Conservation (phyloP, 2,329 filamentous ascomycete genomes). For the Fusarium stilboides region DNA sequence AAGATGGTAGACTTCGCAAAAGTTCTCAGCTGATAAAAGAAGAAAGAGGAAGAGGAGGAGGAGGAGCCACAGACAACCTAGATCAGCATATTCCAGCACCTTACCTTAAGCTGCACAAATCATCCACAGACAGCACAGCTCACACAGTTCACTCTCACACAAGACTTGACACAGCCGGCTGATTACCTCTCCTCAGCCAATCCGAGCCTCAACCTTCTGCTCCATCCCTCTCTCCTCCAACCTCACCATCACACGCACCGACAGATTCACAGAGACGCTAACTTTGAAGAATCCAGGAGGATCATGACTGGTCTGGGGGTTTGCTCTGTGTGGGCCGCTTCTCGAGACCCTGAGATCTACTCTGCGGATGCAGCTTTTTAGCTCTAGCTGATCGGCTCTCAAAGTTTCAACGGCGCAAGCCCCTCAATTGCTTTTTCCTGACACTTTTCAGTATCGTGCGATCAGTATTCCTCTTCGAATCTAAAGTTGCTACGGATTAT, state of each 20-base stretch:
- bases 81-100: slow-evolving; percentile 31
- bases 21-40: slow-evolving; percentile 35
- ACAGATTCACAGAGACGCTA: slow-evolving; percentile 36
- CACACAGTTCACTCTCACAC: slow-evolving; percentile 39
- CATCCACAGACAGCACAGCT: slow-evolving; percentile 41
- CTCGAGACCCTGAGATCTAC: slow-evolving; percentile 25
- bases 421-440: slow-evolving; percentile 29
- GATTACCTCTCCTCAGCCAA: slow-evolving; percentile 42
- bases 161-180: slow-evolving; percentile 36
- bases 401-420: slow-evolving; percentile 42
- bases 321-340: slow-evolving; percentile 35
- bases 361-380: slow-evolving; percentile 23
- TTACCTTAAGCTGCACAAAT: slow-evolving; percentile 41
- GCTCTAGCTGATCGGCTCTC: slow-evolving; percentile 28
- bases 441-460: slow-evolving; percentile 6
- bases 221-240: slow-evolving; percentile 26
- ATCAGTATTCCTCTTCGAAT: slow-evolving; percentile 5
- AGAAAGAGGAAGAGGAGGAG: slow-evolving; percentile 30
- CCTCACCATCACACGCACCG: slow-evolving; percentile 32
- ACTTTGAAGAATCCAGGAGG: slow-evolving; percentile 26
- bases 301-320: slow-evolving; percentile 25
- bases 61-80: slow-evolving; percentile 1
- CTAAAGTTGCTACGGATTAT: slow-evolving; percentile 27
- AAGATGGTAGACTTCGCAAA: slow-evolving; percentile 32
- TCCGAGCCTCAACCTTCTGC: slow-evolving; percentile 24